Evolutionary conservation across 2,329 filamentous ascomycete species (phyloP), one percentile per base, ranked within the genome.

Genomic region (Seiridium unicorne): DNA sequence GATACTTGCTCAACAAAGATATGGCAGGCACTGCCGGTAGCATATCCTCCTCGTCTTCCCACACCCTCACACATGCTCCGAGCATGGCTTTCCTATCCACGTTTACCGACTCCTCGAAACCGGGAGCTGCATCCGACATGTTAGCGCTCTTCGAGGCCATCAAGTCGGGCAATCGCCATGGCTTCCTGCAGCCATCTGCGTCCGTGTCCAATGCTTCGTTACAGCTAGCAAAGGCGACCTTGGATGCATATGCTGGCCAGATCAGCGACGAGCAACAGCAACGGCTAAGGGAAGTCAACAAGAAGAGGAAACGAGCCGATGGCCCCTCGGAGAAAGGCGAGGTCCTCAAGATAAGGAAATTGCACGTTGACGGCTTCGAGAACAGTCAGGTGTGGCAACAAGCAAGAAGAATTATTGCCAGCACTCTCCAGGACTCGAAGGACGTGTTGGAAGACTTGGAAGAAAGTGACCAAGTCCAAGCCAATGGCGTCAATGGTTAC

Each of bases 301-400:
- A 85, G 74, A 96, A 96, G 79, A 82, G 91, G 63, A 96, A 95
- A 80, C 82, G 91, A 65, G 77, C 63, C 47, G 70, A 83, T 44
- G 71, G 76, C 34, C 75, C 73, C 3, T 77, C 81, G 56, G 75
- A 75, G 38, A 74, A 74, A 40, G 68, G 76, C 53, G 76, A 84
- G 64, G 78, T 90, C 1, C 71, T 97, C 64, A 92, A 92, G 68
- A 79, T 97, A 68, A 89, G 90, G 68, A 93, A 91, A 74, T 80
- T 99, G 13, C 91, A 97, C 72, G 81, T 92, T 5, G 87, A 96
- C 60, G 95, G 94, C 0, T 97, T 98, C 67, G 91, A 90, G 68
- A 89, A 91, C 9, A 86, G 89, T 26, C 94, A 98, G 75, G 88
- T 99, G 48, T 99, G 94, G 91, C 92, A 97, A 74, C 95, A 99